A percentile compares a stretch with the other conserved stretches of the same genome.
These are phyloP conservation scores for Extremus antarcticus DNA, from an alignment of 495 filamentous ascomycete species.

Conservation along the genomic window DNA sequence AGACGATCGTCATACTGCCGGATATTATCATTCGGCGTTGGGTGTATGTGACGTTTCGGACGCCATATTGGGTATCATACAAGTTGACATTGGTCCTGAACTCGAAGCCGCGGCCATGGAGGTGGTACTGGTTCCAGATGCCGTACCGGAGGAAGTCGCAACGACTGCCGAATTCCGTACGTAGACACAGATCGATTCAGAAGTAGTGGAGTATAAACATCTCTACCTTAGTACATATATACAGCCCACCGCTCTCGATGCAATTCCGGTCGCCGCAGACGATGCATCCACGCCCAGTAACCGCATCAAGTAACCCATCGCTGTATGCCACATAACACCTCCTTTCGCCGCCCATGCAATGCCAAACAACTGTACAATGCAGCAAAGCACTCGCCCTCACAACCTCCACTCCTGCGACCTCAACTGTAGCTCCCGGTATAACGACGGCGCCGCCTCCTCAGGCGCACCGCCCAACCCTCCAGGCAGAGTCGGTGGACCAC, in stretches of 20 bases:
- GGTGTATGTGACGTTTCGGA: too few species aligned
- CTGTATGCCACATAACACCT: background rate
- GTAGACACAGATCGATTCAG: background rate
- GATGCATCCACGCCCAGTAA: background rate
- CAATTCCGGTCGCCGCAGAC: background rate
- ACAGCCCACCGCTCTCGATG: too few species aligned
- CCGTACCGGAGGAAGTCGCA: too few species aligned
- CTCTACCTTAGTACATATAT: too few species aligned
- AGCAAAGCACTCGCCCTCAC: background rate
- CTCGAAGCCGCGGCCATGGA: too few species aligned
- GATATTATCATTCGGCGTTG: too few species aligned
- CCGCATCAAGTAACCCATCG: too few species aligned
- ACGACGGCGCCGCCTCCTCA: background rate
- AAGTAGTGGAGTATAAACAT: background rate
- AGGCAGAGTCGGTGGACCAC: background rate
- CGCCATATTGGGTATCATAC: too few species aligned
- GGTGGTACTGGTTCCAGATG: too few species aligned
- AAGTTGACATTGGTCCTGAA: too few species aligned
- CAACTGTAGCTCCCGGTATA: background rate
- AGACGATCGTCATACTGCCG: too few species aligned
- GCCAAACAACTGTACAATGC: background rate
- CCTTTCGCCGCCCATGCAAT: background rate
- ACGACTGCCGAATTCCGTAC: background rate
- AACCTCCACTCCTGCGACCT: background rate
- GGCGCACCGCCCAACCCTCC: background rate